Evolutionary conservation across 2,329 filamentous ascomycete species (phyloP).

Genomic region (Fusarium oligoseptatum): DNA sequence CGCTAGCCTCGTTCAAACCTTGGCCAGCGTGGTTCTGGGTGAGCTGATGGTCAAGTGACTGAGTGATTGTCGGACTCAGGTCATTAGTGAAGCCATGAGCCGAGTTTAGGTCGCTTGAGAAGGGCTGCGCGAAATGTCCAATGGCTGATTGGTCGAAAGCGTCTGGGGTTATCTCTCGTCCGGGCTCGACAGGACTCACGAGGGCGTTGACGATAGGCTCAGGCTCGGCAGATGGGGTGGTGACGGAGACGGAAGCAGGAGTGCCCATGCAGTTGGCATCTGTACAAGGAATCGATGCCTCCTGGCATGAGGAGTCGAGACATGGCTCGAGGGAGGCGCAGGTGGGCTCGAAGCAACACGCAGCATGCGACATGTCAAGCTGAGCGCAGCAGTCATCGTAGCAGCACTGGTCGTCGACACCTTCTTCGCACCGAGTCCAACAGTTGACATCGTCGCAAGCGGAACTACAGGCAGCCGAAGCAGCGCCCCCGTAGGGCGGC

Average conservation of each 20-base stretch:
- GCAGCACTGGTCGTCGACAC: conserved; percentile 52
- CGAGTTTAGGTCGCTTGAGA: conserved; percentile 4
- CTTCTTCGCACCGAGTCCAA: conserved; percentile 51
- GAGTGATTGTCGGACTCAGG: background rate
- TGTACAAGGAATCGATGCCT: conserved; percentile 52
- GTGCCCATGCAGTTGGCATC: conserved; percentile 51
- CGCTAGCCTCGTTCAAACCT: conserved; percentile 5
- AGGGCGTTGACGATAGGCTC: conserved; percentile 39
- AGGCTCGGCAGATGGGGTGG: conserved; percentile 47
- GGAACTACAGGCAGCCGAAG: conserved; percentile 52
- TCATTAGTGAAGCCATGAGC: conserved; percentile 6
- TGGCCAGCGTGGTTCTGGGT: conserved; percentile 7
- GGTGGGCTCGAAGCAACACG: conserved; percentile 49
- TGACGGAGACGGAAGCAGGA: conserved; percentile 46
- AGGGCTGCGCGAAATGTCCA: background rate
- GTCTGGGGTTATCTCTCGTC: conserved; percentile 22
- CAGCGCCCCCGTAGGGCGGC: conserved; percentile 47
- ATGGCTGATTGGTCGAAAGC: conserved; percentile 22
- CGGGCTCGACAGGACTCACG: conserved; percentile 32
- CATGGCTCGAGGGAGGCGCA: conserved; percentile 55
- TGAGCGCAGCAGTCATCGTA: conserved; percentile 51
- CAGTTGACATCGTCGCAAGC: conserved; percentile 50
- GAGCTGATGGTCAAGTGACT: conserved; percentile 20
- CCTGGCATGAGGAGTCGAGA: conserved; percentile 49
- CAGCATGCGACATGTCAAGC: conserved; percentile 38